A percentile compares a stretch with the other conserved stretches of the same genome.
Evolutionary conservation across 306 rosid species (phyloP).

Genomic region (Bauhinia variegata): DNA sequence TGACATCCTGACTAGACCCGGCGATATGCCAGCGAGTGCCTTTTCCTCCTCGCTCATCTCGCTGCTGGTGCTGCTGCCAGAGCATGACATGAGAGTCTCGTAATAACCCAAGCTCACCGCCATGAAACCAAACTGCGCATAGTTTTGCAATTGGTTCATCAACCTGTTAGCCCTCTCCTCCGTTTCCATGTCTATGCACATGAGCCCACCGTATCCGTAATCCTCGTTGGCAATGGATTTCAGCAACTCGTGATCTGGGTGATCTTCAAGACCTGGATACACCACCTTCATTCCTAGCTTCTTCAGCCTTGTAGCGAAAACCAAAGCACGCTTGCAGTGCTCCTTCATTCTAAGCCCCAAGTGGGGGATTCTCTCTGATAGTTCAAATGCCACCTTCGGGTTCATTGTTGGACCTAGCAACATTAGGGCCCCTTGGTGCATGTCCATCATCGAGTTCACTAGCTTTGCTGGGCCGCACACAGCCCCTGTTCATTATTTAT

Average conservation of each 20-base stretch:
- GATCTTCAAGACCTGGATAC: conserved; percentile 85
- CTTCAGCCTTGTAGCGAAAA: conserved; percentile 61
- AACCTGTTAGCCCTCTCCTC: conserved; percentile 79
- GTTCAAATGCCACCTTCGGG: conserved; percentile 86
- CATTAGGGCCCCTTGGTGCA: conserved; percentile 90
- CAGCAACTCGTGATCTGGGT: conserved; percentile 65
- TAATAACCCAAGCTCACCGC: conserved; percentile 91
- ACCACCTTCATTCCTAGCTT: conserved; percentile 67
- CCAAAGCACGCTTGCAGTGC: conserved; percentile 67
- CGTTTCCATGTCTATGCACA: conserved; percentile 87
- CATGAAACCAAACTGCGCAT: conserved; percentile 79
- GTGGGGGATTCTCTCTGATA: conserved; percentile 85
- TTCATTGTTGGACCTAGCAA: conserved; percentile 94
- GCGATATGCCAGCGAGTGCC: conserved; percentile 78
- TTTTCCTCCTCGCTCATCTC: conserved; percentile 68
- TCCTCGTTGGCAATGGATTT: conserved; percentile 64
- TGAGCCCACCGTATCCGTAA: conserved; percentile 80
- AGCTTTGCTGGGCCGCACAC: conserved; percentile 78
- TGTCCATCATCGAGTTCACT: conserved; percentile 91
- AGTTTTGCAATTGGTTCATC: conserved; percentile 73
- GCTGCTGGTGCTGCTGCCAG: conserved; percentile 93
- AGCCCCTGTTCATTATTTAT: conserved; percentile 65
- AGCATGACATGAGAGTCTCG: conserved; percentile 92
- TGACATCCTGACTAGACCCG: conserved; percentile 79
- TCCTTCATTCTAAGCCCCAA: conserved; percentile 77